These are phyloP conservation scores for Bretschneidera sinensis DNA, from an alignment of 345 rosid species.

Conservation along the genomic window DNA sequence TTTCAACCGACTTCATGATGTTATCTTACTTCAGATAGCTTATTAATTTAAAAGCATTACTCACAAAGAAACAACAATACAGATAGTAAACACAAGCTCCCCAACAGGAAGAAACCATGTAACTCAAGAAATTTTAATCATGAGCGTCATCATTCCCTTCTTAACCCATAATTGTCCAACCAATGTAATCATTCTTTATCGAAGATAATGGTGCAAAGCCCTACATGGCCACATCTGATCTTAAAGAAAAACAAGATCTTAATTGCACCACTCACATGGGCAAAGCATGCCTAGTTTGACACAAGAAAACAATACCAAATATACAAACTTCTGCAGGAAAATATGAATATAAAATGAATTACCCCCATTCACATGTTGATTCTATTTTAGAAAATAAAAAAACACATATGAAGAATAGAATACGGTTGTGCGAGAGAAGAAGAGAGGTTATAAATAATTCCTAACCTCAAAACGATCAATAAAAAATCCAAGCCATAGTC, in stretches of 20 bases:
- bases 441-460: slow-evolving; percentile 10
- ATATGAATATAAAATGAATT: background rate
- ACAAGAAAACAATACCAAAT: background rate
- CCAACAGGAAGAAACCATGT: too few relatives aligned
- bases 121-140: too few relatives aligned
- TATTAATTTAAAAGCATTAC: too few relatives aligned
- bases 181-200: background rate
- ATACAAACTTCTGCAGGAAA: background rate
- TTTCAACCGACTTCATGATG: background rate
- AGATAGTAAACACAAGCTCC: too few relatives aligned
- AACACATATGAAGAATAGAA: slow-evolving; percentile 1
- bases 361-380: background rate
- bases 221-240: background rate
- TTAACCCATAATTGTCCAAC: background rate
- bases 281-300: background rate
- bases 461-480: slow-evolving; percentile 97
- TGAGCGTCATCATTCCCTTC: background rate
- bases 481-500: slow-evolving; percentile 92
- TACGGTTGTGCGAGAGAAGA: background rate
- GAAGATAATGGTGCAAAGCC: background rate
- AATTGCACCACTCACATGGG: background rate
- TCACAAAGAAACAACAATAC: too few relatives aligned
- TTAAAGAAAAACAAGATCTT: background rate
- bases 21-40: background rate
- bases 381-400: background rate